These are phyloP conservation scores for Orbilia oligospora DNA, from an alignment of 2,329 filamentous ascomycete genomes.

Conservation along the genomic window DNA sequence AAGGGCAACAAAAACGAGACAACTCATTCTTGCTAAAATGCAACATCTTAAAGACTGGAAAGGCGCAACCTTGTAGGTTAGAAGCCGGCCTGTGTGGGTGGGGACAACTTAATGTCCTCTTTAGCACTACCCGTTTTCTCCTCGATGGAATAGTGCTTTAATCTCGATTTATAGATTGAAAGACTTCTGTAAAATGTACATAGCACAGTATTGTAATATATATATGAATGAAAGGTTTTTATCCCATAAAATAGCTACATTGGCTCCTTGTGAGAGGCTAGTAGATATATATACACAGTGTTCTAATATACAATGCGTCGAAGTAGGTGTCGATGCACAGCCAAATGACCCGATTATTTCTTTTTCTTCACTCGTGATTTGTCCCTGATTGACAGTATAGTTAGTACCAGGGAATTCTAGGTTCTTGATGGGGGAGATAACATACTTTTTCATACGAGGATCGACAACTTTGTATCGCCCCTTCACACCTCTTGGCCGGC, in stretches of 20 bases:
- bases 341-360: constrained; percentile 70
- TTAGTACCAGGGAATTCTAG: constrained; percentile 19
- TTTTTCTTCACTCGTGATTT: constrained; percentile 77
- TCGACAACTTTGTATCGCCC: constrained; percentile 98
- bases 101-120: too few species aligned
- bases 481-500: constrained; percentile 90
- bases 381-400: constrained; percentile 80
- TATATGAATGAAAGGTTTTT: background rate
- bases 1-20: constrained; percentile 22
- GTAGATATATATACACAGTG: constrained; percentile 8
- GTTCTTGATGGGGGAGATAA: constrained; percentile 66
- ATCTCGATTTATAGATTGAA: background rate
- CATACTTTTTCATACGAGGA: constrained; percentile 94
- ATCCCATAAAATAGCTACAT: background rate
- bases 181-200: background rate
- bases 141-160: background rate
- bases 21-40: constrained; percentile 11
- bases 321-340: too few species aligned
- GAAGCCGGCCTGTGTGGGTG: too few species aligned
- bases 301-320: background rate
- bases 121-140: too few species aligned
- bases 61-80: too few species aligned
- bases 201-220: constrained; percentile 1
- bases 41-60: constrained; percentile 2
- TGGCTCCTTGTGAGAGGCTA: background rate